Evolutionary conservation across 345 rosid species (phyloP), one percentile per base, ranked within the genome.

Genomic region (Geranium brycei): DNA sequence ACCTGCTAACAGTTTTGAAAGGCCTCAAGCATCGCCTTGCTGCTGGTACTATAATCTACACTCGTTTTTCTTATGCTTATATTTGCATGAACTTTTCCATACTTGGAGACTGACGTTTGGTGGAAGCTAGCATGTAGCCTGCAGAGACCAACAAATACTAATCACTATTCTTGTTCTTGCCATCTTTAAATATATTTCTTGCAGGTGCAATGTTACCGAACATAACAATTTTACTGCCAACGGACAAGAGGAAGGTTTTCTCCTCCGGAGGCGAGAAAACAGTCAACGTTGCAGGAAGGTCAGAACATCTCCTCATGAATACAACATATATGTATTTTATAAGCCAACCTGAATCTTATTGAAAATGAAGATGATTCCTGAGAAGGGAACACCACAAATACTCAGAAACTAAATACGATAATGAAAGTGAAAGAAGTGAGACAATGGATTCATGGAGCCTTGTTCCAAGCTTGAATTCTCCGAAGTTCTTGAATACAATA

Each of bases 1-100:
- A 89, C 79, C 77, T 89, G 65, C 75, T 91, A 67, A 89, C 89
- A 41, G 78, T 87, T 68, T 76, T 91, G 70, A 87, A 81, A 81
- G 87, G 95, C 77, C 91, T 91, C 75, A 88, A 83, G 76, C 86
- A 88, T 78, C 90, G 95, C 65, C 95, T 87, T 75, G 97, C 97
- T 72, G 96, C 96, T 69, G 96, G 97, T 91, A 85, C 66, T 62
- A 55, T 61, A 53, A 14, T 63, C 66, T 57, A 53, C 60, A 17
- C 40, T 65, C 23, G 30, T 18, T 62, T 19, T 57, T 56, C n/a
- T 8, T 10, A 30, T 38, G 59, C 57, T 65, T 61, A 15, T 11
- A 47, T 47, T 47, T 47, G 41, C 53, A 47, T 47, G 7, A 13
- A 47, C 13, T 38, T 35, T 15, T 35, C 5, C 41, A 23, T 23